These are phyloP conservation scores for Boletus smithii DNA, from an alignment of 1,284 basidiomycete species.

Conservation along the genomic window DNA sequence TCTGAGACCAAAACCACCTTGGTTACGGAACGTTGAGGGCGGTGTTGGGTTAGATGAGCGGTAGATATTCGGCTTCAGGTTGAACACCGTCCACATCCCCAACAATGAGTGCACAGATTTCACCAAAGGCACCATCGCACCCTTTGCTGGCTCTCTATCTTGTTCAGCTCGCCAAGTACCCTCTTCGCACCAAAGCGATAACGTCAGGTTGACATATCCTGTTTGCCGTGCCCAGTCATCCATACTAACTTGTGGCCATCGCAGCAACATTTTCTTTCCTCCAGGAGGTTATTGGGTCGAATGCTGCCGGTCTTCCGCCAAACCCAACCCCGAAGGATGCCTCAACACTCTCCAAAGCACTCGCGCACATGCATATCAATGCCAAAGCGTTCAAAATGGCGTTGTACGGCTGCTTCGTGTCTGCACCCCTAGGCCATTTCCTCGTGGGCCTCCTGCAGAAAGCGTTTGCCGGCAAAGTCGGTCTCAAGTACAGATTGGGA, in stretches of 20 bases:
- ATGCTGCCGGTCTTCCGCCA: conserved; percentile 58
- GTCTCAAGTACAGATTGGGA: conserved; percentile 60
- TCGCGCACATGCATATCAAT: conserved; percentile 59
- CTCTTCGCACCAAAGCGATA: conserved; percentile 71
- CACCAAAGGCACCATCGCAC: conserved; percentile 36
- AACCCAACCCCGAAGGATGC: conserved; percentile 52
- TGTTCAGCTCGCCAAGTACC: conserved; percentile 56
- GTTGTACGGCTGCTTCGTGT: conserved; percentile 78
- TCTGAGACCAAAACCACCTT: too few species aligned
- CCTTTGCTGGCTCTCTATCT: conserved; percentile 66
- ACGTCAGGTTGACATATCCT: conserved; percentile 53
- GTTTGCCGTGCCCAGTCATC: background rate
- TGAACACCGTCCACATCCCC: background rate
- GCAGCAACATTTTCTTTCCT: conserved; percentile 68
- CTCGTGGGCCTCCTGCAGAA: conserved; percentile 72
- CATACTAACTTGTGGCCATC: conserved; percentile 3
- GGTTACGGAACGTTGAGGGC: too few species aligned
- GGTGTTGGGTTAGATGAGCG: too few species aligned
- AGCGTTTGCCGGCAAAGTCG: conserved; percentile 74
- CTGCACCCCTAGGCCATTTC: conserved; percentile 79
- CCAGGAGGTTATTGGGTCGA: conserved; percentile 77
- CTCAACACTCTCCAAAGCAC: conserved; percentile 47
- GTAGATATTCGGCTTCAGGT: background rate
- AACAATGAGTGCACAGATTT: conserved; percentile 34
- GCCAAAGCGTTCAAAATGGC: conserved; percentile 77